Conservation (phyloP, 2,329 filamentous ascomycete genomes). For the Stenocarpella maydis region DNA sequence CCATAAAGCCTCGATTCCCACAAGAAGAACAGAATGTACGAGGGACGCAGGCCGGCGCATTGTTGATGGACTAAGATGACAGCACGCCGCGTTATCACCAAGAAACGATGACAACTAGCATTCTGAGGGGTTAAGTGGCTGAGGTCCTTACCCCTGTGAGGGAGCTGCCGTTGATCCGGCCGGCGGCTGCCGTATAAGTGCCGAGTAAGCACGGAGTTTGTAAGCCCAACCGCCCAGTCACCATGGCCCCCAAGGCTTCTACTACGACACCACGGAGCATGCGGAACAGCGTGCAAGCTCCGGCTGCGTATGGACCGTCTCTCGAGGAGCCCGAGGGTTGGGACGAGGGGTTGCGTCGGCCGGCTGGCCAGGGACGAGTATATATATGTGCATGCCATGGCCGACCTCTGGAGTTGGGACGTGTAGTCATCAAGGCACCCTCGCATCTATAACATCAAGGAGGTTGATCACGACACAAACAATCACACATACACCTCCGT, state of each 20-base stretch:
- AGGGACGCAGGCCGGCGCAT: not conserved
- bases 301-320: not conserved
- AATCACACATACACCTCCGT: not conserved
- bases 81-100: not conserved
- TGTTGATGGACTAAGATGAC: not conserved
- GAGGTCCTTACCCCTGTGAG: not conserved
- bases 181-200: conserved; percentile 6
- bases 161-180: too few species aligned
- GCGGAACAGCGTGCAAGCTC: not conserved
- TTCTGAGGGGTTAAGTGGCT: too few species aligned
- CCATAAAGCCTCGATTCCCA: not conserved
- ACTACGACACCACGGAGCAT: conserved; percentile 13
- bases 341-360: not conserved
- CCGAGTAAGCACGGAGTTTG: conserved; percentile 33
- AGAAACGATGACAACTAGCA: too few species aligned
- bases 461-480: not conserved
- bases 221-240: conserved; percentile 20
- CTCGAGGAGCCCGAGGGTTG: not conserved
- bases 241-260: not conserved
- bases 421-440: not conserved
- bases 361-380: not conserved
- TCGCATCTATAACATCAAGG: not conserved
- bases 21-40: not conserved
- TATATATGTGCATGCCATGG: not conserved
- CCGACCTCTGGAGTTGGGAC: not conserved